Evolutionary conservation across 192 early-diverging fungal genomes (phyloP), one percentile per base, ranked within the genome.

Genomic region (Blastocladiella britannica): DNA sequence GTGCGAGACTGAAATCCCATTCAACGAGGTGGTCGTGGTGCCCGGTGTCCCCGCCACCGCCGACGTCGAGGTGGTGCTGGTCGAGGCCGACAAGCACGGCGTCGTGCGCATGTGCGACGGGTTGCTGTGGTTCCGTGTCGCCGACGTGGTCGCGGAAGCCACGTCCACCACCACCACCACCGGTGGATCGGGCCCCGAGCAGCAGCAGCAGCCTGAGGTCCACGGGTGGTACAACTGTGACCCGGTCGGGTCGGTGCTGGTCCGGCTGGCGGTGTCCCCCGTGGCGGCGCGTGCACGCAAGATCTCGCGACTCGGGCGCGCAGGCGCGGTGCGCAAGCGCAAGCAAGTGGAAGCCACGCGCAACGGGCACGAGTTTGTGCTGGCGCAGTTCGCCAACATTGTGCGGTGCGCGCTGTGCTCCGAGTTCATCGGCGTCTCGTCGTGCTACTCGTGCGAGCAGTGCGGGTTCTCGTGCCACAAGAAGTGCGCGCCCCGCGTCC

Each of bases 351-450:
- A 87, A 28, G 82, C 77, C 18, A 89, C 91, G 54, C 77, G 85
- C 71, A 88, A 85, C 55, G 93, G 95, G 4, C 95, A 99, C 65
- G 84, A 93, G 65, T 96, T 99, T 70, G 83, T 81, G 57, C 74
- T 84, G 28, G 77, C 85, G 58, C 82, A 83, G 55, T 93, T 89
- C 43, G 95, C 94, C 71, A 88, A 92, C 60, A 90, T 97, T 62
- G 92, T 97, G 91, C 89, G 87, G 68, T 99, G 95, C 69, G 91
- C 93, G 5, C 67, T 90, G 7, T 99, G 95, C 70, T 75, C 78
- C 51, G 95, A 96, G 60, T 91, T 96, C 63, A 77, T 99, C 51
- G 84, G 91, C 23, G 89, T 85, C 60, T 80, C 81, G 12, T 71
- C 79, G 28, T 91, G 90, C 23, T 87, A 83, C 67, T 88, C 94